Conservation (phyloP, 2,329 filamentous ascomycete species). For the Epicoccum sorghinum region DNA sequence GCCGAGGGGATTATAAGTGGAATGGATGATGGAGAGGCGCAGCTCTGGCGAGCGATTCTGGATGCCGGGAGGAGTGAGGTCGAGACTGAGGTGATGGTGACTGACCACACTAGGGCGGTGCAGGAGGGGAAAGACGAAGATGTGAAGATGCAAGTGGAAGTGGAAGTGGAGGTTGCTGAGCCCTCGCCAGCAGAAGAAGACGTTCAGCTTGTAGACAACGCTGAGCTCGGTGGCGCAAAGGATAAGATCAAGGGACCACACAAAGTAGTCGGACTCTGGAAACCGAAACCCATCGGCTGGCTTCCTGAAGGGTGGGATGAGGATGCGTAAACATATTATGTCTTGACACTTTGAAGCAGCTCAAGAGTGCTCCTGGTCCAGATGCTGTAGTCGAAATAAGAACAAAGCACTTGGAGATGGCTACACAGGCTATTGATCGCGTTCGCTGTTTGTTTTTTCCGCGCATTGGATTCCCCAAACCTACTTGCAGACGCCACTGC, state of each 20-base stretch:
- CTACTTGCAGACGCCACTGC: no score
- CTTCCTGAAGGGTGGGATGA: slow-evolving; percentile 34
- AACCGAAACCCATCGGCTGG: slow-evolving; percentile 38
- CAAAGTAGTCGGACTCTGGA: slow-evolving; percentile 44
- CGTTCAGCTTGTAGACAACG: no score
- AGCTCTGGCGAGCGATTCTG: slow-evolving; percentile 36
- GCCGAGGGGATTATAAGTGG: slow-evolving; percentile 41
- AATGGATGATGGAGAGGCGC: slow-evolving; percentile 17
- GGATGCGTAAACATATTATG: slow-evolving; percentile 13
- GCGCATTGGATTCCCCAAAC: no score
- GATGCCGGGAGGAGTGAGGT: slow-evolving; percentile 33
- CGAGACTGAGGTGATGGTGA: slow-evolving; percentile 11
- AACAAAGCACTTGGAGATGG: no score
- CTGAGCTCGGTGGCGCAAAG: background rate
- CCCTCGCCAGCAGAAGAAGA: background rate
- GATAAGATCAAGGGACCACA: slow-evolving; percentile 32
- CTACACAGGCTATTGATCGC: no score
- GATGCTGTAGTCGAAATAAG: no score
- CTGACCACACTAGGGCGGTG: slow-evolving; percentile 7
- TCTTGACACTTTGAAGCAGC: no score
- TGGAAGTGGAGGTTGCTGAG: background rate
- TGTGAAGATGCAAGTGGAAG: no score
- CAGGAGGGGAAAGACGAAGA: slow-evolving; percentile 1
- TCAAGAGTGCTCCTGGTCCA: no score
- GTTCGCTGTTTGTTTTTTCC: no score